Base-by-base conservation (phyloP, 129 eudicot genomes). In the Helianthus tuberosus region DNA sequence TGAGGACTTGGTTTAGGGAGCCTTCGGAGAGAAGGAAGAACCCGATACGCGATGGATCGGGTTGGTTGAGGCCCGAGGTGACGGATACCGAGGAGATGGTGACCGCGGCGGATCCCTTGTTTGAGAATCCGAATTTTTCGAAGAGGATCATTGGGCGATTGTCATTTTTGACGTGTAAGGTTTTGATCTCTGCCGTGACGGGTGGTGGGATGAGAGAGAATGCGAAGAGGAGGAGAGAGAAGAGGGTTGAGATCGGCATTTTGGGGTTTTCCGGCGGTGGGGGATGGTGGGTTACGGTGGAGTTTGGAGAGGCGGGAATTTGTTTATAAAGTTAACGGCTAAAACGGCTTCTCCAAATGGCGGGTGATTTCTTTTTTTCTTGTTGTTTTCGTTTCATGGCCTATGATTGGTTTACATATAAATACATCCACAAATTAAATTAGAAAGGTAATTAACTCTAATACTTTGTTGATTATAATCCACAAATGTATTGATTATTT, bases 71-170 rank as follows among this genome's bases (percentile, higher is more conserved):
- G 55, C 39, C n/a, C 3, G 77, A 5, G 29, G 76, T 68, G 60
- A 80, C 52, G 76, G 76, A 80, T 38, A 74, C 71, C 72, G 84
- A 74, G 52, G 80, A 74, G 76, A 80, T 60, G 1, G 66, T 16
- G 27, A 80, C 52, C 76, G 76, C 74, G 16, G 75, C 60, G 50
- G 67, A 51, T 27, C 84, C 84, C 12, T 57, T 60, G 66, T 68
- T 23, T 5, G 84, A 58, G 84, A 80, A 80, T 2, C 80, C 80
- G 32, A 80, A 77, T 52, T 77, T 77, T 25, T 68, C 81, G 41
- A 77, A 77, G 3, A 67, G 63, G 75, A 77, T 68, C 39, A 74
- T 38, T 1, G 75, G 66, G 17, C 80, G 84, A 6, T 61, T 38
- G 66, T 80, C 84, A 12, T 44, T 36, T 11, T 48, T 44, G 66